Evolutionary conservation across 148 eudicot species (phyloP), one percentile per base, ranked within the genome.

Genomic region (Chenopodium berlandieri): DNA sequence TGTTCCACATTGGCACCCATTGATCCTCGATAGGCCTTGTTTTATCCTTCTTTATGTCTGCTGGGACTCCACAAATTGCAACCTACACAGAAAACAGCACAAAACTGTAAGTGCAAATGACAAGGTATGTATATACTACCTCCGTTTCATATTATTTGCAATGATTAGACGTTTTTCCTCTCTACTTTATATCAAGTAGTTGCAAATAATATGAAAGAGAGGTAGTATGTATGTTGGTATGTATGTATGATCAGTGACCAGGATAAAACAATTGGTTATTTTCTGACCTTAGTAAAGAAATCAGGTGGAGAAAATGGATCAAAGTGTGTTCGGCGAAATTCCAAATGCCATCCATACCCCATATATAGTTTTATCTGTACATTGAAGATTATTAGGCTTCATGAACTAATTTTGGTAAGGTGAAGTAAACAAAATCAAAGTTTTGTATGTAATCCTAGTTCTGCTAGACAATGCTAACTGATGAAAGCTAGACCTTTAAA

Each of bases 331-430:
- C 50, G 78, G 12, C 30, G 63, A 76, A 89, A 92, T 52, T 92
- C 90, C 79, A 83, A 78, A 83, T 82, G 88, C 95, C 95, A 92
- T 37, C 95, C 95, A 25, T 89, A 89, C 52, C 95, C 92, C 86
- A 88, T 84, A 80, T 88, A 90, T 30, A 92, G 72, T 63, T 88
- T 92, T 9, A 92, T 90, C 95, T 92, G 83, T 79, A 50, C 72
- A 14, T 62, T 30, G 40, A 62, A 10, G 2, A 30, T 56, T 0
- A 56, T 4, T 14, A 56, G 6, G 19, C 62, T 56, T 56, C 16
- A 56, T 27, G 30, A 27, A 27, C 30, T 27, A 27, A 27, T 27
- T 27, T 27, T 27, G 30, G 30, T 27, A 27, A 27, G 30, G 30
- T 27, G 30, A 27, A 27, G 30, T 27, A 27, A 27, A 56, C 22